Evolutionary conservation across 192 early-diverging fungal species (phyloP).

Genomic region (Backusella morwellensis): DNA sequence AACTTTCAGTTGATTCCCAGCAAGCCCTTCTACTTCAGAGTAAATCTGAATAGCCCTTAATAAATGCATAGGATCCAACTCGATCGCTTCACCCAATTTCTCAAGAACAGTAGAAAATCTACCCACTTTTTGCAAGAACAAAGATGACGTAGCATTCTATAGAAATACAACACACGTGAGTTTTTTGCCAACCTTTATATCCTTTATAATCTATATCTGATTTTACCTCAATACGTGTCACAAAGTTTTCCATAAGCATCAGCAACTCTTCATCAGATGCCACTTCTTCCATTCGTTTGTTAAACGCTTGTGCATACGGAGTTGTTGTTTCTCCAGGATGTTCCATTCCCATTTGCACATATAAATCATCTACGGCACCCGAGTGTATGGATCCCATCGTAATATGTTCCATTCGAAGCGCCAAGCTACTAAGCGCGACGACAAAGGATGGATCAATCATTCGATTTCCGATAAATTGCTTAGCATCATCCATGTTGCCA

Average conservation of each 20-base stretch:
- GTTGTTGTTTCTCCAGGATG: neutral
- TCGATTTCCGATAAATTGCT: neutral
- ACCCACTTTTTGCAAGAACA: constrained; percentile 54
- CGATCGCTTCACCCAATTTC: constrained; percentile 56
- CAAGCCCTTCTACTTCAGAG: constrained; percentile 39
- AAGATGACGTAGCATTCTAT: constrained; percentile 59
- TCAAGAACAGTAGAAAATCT: constrained; percentile 56
- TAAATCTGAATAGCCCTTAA: constrained; percentile 65
- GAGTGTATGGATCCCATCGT: constrained; percentile 15
- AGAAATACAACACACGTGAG: neutral
- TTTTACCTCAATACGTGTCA: constrained; percentile 56
- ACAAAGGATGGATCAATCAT: constrained; percentile 18
- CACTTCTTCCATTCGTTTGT: constrained; percentile 40
- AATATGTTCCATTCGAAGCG: constrained; percentile 24
- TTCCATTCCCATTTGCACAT: neutral
- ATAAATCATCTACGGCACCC: neutral
- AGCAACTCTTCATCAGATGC: constrained; percentile 49
- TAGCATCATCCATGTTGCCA: neutral
- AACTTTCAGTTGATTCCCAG: neutral
- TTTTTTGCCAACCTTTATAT: neutral
- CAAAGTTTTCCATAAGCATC: constrained; percentile 46
- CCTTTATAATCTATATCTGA: neutral
- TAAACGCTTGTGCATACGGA: neutral
- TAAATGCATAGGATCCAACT: constrained; percentile 57
- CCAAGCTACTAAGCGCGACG: constrained; percentile 10